Conservation (phyloP, 2,329 filamentous ascomycete species). For the Scytalidium lignicola region DNA sequence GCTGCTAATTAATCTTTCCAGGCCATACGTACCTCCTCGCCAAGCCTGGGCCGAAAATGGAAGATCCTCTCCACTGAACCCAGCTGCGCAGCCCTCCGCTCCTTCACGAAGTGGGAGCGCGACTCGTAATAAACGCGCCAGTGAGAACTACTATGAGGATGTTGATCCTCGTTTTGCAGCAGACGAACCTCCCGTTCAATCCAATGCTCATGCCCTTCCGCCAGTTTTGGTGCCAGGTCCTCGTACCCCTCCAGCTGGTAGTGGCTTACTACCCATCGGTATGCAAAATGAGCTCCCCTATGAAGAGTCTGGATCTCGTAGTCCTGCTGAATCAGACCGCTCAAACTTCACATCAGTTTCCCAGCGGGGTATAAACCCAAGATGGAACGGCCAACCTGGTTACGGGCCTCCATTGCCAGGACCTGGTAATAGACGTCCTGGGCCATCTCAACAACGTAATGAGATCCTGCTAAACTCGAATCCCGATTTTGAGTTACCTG, state of each 20-base stretch:
- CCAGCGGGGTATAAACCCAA: conserved; percentile 81
- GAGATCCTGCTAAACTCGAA: conserved; percentile 75
- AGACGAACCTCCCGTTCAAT: conserved; percentile 20
- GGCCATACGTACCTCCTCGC: conserved; percentile 48
- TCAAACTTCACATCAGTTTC: conserved; percentile 88
- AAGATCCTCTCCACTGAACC: conserved; percentile 41
- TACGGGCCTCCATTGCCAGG: conserved; percentile 29
- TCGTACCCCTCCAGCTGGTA: conserved; percentile 17
- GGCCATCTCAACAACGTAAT: conserved; percentile 42
- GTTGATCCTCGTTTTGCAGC: conserved; percentile 81
- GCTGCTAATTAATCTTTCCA: conserved; percentile 15
- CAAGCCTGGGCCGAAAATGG: conserved; percentile 49
- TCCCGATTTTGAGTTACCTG: conserved; percentile 76
- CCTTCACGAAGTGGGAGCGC: conserved; percentile 31
- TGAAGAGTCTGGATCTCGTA: conserved; percentile 62
- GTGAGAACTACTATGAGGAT: conserved; percentile 77
- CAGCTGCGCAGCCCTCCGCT: conserved; percentile 30
- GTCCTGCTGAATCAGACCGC: conserved; percentile 70
- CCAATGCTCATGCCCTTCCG: conserved; percentile 25
- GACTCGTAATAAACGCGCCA: conserved; percentile 23
- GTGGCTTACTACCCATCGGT: conserved; percentile 24
- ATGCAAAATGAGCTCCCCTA: conserved; percentile 40
- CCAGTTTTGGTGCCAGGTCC: conserved; percentile 24
- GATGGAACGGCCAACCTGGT: conserved; percentile 55
- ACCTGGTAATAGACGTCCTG: conserved; percentile 17